Evolutionary conservation across 1,284 basidiomycete species (phyloP).

Genomic region (Moesziomyces sp.): DNA sequence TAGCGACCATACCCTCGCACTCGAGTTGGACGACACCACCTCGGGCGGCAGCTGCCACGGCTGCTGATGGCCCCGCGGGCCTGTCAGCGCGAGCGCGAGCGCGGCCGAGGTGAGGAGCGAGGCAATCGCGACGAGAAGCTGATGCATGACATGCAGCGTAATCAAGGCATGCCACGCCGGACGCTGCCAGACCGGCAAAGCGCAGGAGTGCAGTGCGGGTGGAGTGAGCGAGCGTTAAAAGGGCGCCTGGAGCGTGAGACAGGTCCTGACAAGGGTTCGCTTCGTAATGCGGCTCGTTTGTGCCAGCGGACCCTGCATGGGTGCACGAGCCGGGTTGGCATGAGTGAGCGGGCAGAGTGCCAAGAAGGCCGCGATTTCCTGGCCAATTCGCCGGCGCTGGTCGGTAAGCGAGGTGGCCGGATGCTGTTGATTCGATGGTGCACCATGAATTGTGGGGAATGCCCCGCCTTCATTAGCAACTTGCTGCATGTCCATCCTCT

Average conservation of each 20-base stretch:
- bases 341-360: too few relatives aligned
- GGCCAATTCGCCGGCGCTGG: neutral
- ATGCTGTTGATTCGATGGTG: neutral
- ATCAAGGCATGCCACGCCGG: too few relatives aligned
- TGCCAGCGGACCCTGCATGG: neutral
- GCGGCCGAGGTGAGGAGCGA: neutral
- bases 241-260: neutral
- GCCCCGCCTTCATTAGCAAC: too few relatives aligned
- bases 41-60: slow-evolving; percentile 12
- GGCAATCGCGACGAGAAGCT: slow-evolving; percentile 2
- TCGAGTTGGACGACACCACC: neutral
- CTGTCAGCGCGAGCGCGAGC: neutral
- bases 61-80: slow-evolving; percentile 3
- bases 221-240: neutral
- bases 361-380: slow-evolving; percentile 5
- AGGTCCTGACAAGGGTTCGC: neutral
- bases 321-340: too few relatives aligned
- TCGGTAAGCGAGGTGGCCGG: neutral
- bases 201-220: neutral
- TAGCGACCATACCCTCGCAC: slow-evolving; percentile 13
- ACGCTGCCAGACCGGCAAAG: too few relatives aligned
- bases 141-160: slow-evolving; percentile 8
- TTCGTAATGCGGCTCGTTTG: slow-evolving; percentile 3
- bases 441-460: too few relatives aligned
- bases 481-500: neutral